Conservation (phyloP, 2,329 filamentous ascomycete genomes). For the Lomentospora prolificans region DNA sequence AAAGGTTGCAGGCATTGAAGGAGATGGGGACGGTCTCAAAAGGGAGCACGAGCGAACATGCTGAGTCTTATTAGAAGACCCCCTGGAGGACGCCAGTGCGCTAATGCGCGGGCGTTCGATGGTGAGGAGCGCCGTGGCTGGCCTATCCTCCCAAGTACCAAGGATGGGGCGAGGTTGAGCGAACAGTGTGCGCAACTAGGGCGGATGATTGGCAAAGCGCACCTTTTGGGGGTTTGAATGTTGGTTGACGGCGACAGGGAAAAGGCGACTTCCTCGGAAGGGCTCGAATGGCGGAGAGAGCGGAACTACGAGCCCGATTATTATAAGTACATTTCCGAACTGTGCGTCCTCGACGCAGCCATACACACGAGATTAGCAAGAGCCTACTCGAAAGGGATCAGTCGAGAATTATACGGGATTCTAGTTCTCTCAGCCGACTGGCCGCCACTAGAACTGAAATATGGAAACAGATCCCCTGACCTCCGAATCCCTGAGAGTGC, state of each 20-base stretch:
- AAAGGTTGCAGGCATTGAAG: not conserved
- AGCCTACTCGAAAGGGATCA: not conserved
- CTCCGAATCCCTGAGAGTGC: not conserved
- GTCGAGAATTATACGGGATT: not conserved
- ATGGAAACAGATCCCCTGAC: not conserved
- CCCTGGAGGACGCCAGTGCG: too few relatives aligned
- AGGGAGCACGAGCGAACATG: too few relatives aligned
- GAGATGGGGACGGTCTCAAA: not conserved
- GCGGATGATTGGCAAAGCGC: not conserved
- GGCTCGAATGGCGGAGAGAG: not conserved
- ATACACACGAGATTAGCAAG: not conserved
- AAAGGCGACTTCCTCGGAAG: not conserved
- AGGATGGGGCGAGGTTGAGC: not conserved
- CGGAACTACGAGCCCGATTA: not conserved
- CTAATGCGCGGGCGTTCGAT: slow-evolving; percentile 5
- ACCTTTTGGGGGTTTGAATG: not conserved
- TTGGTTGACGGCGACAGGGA: not conserved
- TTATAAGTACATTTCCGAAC: too few relatives aligned
- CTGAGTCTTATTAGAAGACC: not conserved
- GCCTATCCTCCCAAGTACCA: not conserved
- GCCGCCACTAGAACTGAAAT: too few relatives aligned
- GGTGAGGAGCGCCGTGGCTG: slow-evolving; percentile 2
- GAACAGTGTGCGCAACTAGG: not conserved
- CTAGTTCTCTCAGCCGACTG: too few relatives aligned
- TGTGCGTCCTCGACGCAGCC: too few relatives aligned